phyloP scores from a whole-genome alignment of 2,329 filamentous ascomycete genomes.

The Colletotrichum magnum region DNA sequence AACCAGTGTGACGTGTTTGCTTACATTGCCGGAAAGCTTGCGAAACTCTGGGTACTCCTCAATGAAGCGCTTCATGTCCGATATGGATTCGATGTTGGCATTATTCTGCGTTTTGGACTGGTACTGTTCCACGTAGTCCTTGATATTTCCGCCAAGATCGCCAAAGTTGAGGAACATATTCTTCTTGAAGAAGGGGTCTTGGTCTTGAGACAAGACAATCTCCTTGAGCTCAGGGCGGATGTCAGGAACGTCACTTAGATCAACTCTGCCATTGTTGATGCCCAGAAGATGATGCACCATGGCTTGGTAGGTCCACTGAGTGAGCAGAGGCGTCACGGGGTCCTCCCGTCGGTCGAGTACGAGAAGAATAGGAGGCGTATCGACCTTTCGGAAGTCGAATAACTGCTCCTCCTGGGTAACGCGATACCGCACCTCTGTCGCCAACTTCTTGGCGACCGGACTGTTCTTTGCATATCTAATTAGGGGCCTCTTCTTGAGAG shows the following conservation, averaged over 20 bases:
- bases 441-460: constrained; percentile 89
- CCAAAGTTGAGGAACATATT: constrained; percentile 99
- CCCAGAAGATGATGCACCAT: constrained; percentile 98
- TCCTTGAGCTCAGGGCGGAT: constrained; percentile 90
- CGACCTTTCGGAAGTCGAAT: constrained; percentile 95
- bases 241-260: constrained; percentile 86
- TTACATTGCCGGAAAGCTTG: constrained; percentile 96
- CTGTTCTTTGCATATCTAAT: constrained; percentile 96
- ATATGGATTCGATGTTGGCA: constrained; percentile 95
- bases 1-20: constrained; percentile 97
- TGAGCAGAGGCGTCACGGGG: constrained; percentile 92
- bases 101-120: constrained; percentile 98
- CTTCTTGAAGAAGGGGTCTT: constrained; percentile 98
- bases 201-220: constrained; percentile 95
- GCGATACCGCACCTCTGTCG: constrained; percentile 90
- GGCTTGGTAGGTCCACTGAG: constrained; percentile 99
- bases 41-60: constrained; percentile 99
- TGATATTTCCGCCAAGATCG: constrained; percentile 94
- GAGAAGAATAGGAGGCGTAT: constrained; percentile 93
- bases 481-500: constrained; percentile 95
- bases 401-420: constrained; percentile 96
- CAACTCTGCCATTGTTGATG: constrained; percentile 94
- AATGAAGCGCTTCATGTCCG: constrained; percentile 99
- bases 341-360: constrained; percentile 94
- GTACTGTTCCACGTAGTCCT: constrained; percentile 98